These are phyloP conservation scores for Heritiera fomes DNA, from an alignment of 345 rosid species.

Conservation along the genomic window DNA sequence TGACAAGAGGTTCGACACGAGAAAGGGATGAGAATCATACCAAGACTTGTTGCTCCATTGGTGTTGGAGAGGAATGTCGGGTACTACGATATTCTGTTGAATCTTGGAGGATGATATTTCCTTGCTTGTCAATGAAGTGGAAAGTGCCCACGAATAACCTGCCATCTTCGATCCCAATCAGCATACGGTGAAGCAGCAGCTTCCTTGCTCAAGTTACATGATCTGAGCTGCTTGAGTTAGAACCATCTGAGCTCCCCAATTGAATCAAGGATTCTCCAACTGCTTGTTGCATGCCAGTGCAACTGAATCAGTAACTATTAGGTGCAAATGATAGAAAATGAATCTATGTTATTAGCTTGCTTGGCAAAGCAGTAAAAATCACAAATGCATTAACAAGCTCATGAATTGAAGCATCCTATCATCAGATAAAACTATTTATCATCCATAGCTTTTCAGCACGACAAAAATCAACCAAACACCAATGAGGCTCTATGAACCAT, in stretches of 20 bases:
- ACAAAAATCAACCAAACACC: neutral
- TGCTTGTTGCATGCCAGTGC: slow-evolving; percentile 34
- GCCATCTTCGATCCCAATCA: slow-evolving; percentile 82
- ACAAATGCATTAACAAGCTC: neutral
- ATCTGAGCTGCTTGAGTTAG: slow-evolving; percentile 34
- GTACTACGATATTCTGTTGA: slow-evolving; percentile 82
- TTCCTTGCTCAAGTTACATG: slow-evolving; percentile 49
- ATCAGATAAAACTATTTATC: neutral
- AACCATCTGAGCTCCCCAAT: slow-evolving; percentile 33
- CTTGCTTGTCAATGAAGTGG: slow-evolving; percentile 93
- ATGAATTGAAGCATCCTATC: neutral
- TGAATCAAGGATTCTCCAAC: slow-evolving; percentile 23
- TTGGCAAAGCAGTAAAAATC: neutral
- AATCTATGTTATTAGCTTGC: neutral
- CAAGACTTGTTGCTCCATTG: slow-evolving; percentile 86
- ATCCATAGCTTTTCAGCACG: neutral
- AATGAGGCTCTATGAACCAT: neutral
- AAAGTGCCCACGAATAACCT: slow-evolving; percentile 88
- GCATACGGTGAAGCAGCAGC: slow-evolving; percentile 71
- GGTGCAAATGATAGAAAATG: neutral
- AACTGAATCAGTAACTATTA: neutral
- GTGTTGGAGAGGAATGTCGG: slow-evolving; percentile 73
- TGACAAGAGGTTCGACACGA: slow-evolving; percentile 72
- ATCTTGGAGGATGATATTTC: slow-evolving; percentile 85
- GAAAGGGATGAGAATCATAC: slow-evolving; percentile 72